Evolutionary conservation across 768 basidiomycete genomes (phyloP), one percentile per base, ranked within the genome.

Genomic region (Tricholomella constricta): DNA sequence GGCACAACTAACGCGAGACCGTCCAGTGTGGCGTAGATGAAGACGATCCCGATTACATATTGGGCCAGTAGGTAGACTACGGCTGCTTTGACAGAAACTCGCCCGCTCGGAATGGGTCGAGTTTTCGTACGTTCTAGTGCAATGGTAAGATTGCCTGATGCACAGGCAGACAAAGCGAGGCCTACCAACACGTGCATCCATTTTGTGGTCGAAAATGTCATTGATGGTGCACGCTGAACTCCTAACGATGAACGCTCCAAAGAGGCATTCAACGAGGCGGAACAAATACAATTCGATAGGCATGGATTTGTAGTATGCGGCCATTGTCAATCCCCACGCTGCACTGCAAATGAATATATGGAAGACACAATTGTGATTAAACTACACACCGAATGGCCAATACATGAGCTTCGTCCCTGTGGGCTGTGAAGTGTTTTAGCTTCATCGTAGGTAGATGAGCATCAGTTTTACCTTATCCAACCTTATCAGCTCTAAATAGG

Each of bases 211-310:
- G 45, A 78, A 71, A 14, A 82, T 79, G 54, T 81, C 80, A 54
- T 82, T 81, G 32, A 80, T 66, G 6, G 78, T 78, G 57, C 79
- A 80, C 7, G 79, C 80, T 1, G 79, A 76, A 43, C 74, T 65
- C 34, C 73, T 71, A 8, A 79, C 51, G 34, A 72, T 58, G 54
- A 77, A 71, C 2, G 76, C 75, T 4, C 66, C 69, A 25, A 75
- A 42, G 2, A 74, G 53, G 45, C 62, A 73, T 40, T 68, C 65
- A 5, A 67, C 29, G 6, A 78, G 56, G 32, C 61, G 52, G 11
- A 15, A 4, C 15, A 41, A 9, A 31, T 44, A 51, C 2, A 25
- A 19, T 6, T 8, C 9, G 1, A 22, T 2, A 2, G 49, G 40
- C 14, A 36, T 44, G 6, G 31, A 25, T 23, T 44, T 14, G 32